Evolutionary conservation across 2,329 filamentous ascomycete species (phyloP), one percentile per base, ranked within the genome.

Genomic region (Cercospora nicotianae): DNA sequence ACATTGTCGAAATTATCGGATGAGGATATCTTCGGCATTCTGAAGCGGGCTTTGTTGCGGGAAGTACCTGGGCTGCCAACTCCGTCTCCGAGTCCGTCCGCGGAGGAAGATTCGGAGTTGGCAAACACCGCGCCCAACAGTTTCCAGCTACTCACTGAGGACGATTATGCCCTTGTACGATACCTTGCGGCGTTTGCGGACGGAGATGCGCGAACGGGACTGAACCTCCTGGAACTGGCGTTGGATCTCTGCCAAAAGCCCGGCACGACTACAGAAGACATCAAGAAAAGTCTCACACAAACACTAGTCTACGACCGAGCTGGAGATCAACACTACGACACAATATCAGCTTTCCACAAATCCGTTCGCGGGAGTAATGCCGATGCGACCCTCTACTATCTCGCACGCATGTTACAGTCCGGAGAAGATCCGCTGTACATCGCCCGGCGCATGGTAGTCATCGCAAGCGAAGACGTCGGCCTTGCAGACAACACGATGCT

Each of bases 291-390:
- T 2, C 84, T 99, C 9, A 98, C 94, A 2, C 94, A 94, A 77
- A 98, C 94, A 0, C 84, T 98, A 1, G 93, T 98, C 13, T 98
- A 98, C 80, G 95, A 99, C 79, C 89, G 95, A 64, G 92, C 91
- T 0, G 94, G 95, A 63, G 95, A 99, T 80, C 93, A 97, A 78
- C 95, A 98, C 81, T 99, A 98, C 82, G 94, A 99, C 77, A 95
- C 92, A 63, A 98, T 99, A 75, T 96, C 92, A 0, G 95, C 95
- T 31, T 95, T 98, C 75, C 95, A 98, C 85, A 99, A 99, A 76
- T 93, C 93, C 2, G 90, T 98, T 9, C 91, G 95, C 57, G 95
- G 95, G 48, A 91, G 89, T 65, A 90, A 97, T 75, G 80, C 94
- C 0, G 91, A 98, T 78, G 95, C 94, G 0, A 87, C 94, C 0